Evolutionary conservation across 768 basidiomycete genomes (phyloP).

Genomic region (Mycena haematopus): DNA sequence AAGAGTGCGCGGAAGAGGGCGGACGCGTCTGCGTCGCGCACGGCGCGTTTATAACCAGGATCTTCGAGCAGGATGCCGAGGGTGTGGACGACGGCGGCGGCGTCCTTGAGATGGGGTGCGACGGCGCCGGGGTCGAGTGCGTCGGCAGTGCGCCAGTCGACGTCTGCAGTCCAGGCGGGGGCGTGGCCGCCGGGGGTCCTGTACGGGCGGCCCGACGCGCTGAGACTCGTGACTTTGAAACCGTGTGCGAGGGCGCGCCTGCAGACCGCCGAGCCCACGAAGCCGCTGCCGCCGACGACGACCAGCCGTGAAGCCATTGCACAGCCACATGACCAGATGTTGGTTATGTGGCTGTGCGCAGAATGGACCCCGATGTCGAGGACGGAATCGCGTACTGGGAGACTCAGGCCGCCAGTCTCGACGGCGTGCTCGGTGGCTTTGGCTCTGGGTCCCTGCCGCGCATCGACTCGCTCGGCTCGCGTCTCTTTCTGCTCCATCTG

Average conservation of each 20-base stretch:
- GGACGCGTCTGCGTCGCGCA: constrained; percentile 64
- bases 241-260: constrained; percentile 85
- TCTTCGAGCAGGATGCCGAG: constrained; percentile 90
- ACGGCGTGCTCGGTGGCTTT: constrained; percentile 84
- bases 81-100: constrained; percentile 89
- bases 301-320: constrained; percentile 58
- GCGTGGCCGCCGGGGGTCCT: constrained; percentile 88
- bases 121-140: constrained; percentile 83
- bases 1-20: constrained; percentile 56
- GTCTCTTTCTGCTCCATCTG: constrained; percentile 84
- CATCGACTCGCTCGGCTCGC: constrained; percentile 88
- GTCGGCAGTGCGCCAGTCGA: constrained; percentile 86
- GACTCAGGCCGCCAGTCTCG: constrained; percentile 76
- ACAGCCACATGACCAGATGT: no score
- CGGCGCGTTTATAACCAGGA: constrained; percentile 75
- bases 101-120: constrained; percentile 65
- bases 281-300: constrained; percentile 99
- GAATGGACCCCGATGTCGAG: constrained; percentile 63
- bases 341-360: no score
- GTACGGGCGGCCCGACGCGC: constrained; percentile 88
- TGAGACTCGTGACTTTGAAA: constrained; percentile 88
- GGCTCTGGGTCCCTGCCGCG: constrained; percentile 80
- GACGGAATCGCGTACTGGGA: constrained; percentile 90
- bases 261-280: constrained; percentile 95
- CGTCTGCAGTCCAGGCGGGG: constrained; percentile 85